Evolutionary conservation across 345 rosid species (phyloP).

Genomic region (Schrenkiella parvula): DNA sequence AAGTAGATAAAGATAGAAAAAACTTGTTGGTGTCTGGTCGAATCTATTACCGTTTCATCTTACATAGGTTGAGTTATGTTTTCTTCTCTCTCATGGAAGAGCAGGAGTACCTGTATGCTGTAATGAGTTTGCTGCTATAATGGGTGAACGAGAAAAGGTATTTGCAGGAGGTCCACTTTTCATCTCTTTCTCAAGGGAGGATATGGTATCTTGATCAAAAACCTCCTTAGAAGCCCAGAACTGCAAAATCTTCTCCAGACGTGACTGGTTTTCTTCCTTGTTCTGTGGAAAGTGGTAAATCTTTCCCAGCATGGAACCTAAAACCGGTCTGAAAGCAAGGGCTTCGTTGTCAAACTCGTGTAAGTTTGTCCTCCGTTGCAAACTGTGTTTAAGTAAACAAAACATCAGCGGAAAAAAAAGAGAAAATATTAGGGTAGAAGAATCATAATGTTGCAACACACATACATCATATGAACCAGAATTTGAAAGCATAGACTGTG

Average conservation of each 20-base stretch:
- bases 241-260: conserved; percentile 84
- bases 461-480: background rate
- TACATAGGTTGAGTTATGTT: background rate
- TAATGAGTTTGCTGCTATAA: conserved; percentile 46
- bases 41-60: background rate
- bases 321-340: conserved; percentile 79
- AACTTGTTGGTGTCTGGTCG: conserved; percentile 1
- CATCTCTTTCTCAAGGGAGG: conserved; percentile 84
- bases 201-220: conserved; percentile 78
- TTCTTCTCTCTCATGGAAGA: background rate
- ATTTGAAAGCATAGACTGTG: background rate
- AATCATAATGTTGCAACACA: conserved; percentile 12
- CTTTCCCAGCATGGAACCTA: conserved; percentile 91
- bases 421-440: background rate
- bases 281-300: conserved; percentile 79
- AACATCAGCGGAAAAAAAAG: background rate
- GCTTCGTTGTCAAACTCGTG: conserved; percentile 88
- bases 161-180: conserved; percentile 53
- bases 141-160: conserved; percentile 54
- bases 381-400: conserved; percentile 44
- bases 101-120: conserved; percentile 26
- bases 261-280: conserved; percentile 82
- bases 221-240: conserved; percentile 98
- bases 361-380: conserved; percentile 81
- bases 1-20: background rate